These are phyloP conservation scores for Ambrosia trifida DNA, from an alignment of 129 eudicot genomes.

Conservation along the genomic window DNA sequence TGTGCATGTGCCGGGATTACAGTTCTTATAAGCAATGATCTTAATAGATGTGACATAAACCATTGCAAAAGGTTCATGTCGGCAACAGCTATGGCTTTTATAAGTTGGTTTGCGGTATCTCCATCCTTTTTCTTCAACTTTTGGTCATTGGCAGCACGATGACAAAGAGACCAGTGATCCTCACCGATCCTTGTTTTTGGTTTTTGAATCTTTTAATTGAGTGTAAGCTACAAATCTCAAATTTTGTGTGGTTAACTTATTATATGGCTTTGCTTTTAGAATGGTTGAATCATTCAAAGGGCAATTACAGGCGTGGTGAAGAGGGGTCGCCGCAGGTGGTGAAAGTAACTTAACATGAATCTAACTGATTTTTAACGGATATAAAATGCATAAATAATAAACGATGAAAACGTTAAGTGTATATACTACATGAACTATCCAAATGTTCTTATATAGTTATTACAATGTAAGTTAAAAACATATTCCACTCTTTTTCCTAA, in stretches of 20 bases:
- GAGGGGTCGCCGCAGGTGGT: too few relatives aligned
- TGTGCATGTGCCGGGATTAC: conserved; percentile 65
- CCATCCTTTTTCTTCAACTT: conserved; percentile 80
- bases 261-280: background rate
- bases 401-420: too few relatives aligned
- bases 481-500: background rate
- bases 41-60: conserved; percentile 62
- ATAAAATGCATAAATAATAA: too few relatives aligned
- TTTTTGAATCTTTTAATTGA: conserved; percentile 1
- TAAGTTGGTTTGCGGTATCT: conserved; percentile 83
- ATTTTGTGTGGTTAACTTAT: conserved; percentile 21
- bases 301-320: too few relatives aligned
- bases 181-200: conserved; percentile 8
- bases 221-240: conserved; percentile 11
- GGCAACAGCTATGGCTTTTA: conserved; percentile 87
- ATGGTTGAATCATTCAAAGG: background rate
- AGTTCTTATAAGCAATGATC: conserved; percentile 71
- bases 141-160: conserved; percentile 77
- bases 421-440: too few relatives aligned
- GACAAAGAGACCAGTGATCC: conserved; percentile 23
- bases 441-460: too few relatives aligned
- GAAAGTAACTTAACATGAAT: too few relatives aligned
- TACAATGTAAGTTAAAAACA: background rate
- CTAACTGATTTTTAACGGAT: too few relatives aligned
- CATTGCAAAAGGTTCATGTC: conserved; percentile 85